Conservation (phyloP, 2,329 filamentous ascomycete genomes). For the Diplodia seriata region DNA sequence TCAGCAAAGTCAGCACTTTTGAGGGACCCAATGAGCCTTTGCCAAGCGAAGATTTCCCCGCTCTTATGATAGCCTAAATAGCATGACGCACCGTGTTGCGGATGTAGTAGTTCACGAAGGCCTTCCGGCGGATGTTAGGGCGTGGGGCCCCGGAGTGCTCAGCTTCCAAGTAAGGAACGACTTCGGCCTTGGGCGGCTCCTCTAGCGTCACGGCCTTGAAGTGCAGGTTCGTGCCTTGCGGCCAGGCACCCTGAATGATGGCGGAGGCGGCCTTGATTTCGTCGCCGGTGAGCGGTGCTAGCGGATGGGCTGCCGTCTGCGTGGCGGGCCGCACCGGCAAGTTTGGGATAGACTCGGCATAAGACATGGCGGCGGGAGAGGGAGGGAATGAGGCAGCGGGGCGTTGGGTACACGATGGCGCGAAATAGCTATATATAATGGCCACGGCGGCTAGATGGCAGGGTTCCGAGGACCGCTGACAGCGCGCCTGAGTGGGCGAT, state of each 20-base stretch:
- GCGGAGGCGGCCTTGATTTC: conserved; percentile 62
- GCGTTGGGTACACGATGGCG: background rate
- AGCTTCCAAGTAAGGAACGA: conserved; percentile 67
- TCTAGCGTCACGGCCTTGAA: conserved; percentile 73
- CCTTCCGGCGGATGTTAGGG: conserved; percentile 61
- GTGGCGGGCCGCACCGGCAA: conserved; percentile 17
- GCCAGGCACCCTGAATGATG: conserved; percentile 63
- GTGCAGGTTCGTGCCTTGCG: conserved; percentile 61
- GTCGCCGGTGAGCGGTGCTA: conserved; percentile 63
- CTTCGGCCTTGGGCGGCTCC: conserved; percentile 67
- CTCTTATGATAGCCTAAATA: no score
- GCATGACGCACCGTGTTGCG: conserved; percentile 62
- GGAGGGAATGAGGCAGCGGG: background rate
- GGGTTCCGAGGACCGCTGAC: conserved; percentile 10
- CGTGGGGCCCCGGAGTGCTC: conserved; percentile 62
- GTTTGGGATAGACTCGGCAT: conserved; percentile 22
- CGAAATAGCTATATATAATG: background rate
- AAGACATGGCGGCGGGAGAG: conserved; percentile 16
- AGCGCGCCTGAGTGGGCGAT: conserved; percentile 21
- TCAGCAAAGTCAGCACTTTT: conserved; percentile 15
- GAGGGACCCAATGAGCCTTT: conserved; percentile 13
- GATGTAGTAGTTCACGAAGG: conserved; percentile 65
- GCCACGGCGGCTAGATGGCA: background rate
- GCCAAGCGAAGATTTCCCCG: background rate
- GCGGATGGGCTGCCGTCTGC: conserved; percentile 55